These are phyloP conservation scores for Fulvia fulva DNA, from an alignment of 2,329 filamentous ascomycete species.

Conservation along the genomic window DNA sequence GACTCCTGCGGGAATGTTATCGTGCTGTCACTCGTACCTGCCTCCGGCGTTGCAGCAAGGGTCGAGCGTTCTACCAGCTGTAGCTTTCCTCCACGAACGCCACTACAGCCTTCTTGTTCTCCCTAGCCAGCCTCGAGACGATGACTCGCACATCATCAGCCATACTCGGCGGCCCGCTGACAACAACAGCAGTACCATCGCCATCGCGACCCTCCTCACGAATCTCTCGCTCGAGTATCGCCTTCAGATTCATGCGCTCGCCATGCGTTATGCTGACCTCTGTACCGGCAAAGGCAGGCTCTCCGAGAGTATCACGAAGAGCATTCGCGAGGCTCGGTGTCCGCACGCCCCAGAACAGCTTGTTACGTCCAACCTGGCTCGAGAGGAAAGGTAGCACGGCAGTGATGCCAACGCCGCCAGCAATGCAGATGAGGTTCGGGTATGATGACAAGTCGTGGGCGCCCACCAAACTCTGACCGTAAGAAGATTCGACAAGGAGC, in stretches of 20 bases:
- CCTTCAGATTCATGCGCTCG: background rate
- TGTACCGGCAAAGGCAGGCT: background rate
- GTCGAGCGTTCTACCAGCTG: background rate
- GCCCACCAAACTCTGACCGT: constrained; percentile 25
- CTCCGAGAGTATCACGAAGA: background rate
- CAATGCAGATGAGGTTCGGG: constrained; percentile 40
- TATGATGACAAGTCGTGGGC: background rate
- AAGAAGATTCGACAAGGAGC: constrained; percentile 39
- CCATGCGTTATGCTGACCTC: background rate
- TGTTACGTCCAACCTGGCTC: constrained; percentile 31
- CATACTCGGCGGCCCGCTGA: constrained; percentile 41
- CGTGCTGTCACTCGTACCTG: too few relatives aligned
- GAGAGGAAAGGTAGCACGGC: constrained; percentile 37
- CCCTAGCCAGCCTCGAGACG: background rate
- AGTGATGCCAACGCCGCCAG: constrained; percentile 50
- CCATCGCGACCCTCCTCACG: too few relatives aligned
- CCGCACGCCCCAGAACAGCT: constrained; percentile 35
- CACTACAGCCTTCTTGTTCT: background rate
- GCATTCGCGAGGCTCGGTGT: background rate
- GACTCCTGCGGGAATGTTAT: too few relatives aligned
- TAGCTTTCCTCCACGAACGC: background rate
- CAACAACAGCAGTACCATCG: constrained; percentile 23
- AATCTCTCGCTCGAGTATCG: background rate
- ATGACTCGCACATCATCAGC: constrained; percentile 35
- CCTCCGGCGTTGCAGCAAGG: too few relatives aligned